Evolutionary conservation across 2,329 filamentous ascomycete genomes (phyloP), one percentile per base, ranked within the genome.

Genomic region (Scytalidium lignicola): DNA sequence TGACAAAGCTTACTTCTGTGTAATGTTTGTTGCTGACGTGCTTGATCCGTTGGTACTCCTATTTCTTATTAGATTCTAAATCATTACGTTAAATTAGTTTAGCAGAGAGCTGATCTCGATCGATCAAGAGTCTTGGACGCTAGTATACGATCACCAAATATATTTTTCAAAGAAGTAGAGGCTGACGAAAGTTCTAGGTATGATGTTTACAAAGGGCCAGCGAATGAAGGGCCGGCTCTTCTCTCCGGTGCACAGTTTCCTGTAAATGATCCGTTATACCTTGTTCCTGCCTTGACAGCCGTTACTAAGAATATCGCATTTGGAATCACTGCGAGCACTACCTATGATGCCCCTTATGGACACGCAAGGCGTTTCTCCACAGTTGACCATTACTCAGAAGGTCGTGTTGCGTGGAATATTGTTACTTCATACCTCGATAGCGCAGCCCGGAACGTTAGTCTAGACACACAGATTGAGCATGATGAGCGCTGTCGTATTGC

Each of bases 341-440:
- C 80, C 0, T 86, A 86, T 52, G 82, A 86, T 60, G 75, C 82
- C 60, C 83, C 83, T 0, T 86, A 46, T 19, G n/a, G 19, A n/a
- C 32, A 40, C n/a, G 44, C 44, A 22, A 15, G 44, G 10, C 22
- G 32, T 8, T 41, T 46, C 15, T 22, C 19, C 20, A 46, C 29
- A n/a, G 17, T 46, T 15, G 44, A 46, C 84, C 83, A 87, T 61
- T 65, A 86, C 10, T 79, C 79, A 1, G 78, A 78, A 41, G 82
- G 82, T 20, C 71, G 83, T 67, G 28, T 58, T 0, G 56, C 51
- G 3, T 58, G 55, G 44, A 61, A 78, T 67, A 77, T 87, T 43
- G 83, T 86, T 0, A 86, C 83, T 0, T 78, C 80, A 21, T 86
- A 85, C 54, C 71, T 85, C 1, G 80, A 86, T 56, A 81, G 76